Conservation (phyloP, 164 flowering plant genomes). For the Platanus orientalis region DNA sequence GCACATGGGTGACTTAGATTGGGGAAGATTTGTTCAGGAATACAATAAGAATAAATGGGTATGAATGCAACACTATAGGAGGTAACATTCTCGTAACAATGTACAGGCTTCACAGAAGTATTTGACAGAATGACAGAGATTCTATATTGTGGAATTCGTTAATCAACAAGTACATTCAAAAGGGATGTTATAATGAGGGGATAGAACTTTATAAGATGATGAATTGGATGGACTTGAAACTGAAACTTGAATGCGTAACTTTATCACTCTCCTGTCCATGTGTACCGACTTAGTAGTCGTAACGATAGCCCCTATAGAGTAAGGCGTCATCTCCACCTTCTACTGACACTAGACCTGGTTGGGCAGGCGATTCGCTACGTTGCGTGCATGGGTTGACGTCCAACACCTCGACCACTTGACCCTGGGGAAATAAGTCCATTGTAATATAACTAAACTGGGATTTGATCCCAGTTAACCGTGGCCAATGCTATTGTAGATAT, state of each 20-base stretch:
- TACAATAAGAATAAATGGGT: slow-evolving; percentile 27
- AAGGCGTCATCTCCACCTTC: no score
- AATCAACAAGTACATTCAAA: slow-evolving; percentile 30
- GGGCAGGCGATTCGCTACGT: no score
- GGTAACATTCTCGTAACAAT: slow-evolving; percentile 40
- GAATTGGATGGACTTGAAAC: slow-evolving; percentile 19
- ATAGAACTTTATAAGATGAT: slow-evolving; percentile 28
- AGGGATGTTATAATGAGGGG: slow-evolving; percentile 19
- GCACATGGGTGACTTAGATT: slow-evolving; percentile 25
- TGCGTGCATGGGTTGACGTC: no score
- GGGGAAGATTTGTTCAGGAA: slow-evolving; percentile 31
- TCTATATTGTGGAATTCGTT: slow-evolving; percentile 45
- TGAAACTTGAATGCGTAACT: slow-evolving; percentile 28
- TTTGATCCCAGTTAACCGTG: slow-evolving; percentile 24
- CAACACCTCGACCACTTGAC: no score
- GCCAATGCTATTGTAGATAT: slow-evolving; percentile 50
- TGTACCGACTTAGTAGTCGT: slow-evolving; percentile 24
- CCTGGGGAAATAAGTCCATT: slow-evolving; percentile 32
- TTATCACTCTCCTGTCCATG: slow-evolving; percentile 27
- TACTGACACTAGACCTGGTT: no score
- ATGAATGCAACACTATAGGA: slow-evolving; percentile 24
- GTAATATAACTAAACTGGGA: slow-evolving; percentile 35
- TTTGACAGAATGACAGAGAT: slow-evolving; percentile 36
- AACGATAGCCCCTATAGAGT: neutral
- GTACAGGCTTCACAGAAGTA: slow-evolving; percentile 32